Base-by-base conservation (phyloP, 177 flowering plant species). In the Vitis hybrid region DNA sequence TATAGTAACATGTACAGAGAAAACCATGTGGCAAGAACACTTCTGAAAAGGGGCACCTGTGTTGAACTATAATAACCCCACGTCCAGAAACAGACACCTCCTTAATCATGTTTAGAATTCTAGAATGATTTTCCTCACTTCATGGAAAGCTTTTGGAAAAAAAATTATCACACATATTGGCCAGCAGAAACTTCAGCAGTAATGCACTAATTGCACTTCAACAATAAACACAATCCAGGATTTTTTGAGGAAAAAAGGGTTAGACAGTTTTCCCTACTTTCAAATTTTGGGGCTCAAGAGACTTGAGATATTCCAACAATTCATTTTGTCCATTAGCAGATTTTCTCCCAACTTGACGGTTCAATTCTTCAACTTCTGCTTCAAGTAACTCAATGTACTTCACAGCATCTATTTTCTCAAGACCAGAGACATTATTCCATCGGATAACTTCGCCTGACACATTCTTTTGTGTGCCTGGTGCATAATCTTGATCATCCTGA, bases 381-480 rank as follows among this genome's bases (percentile, higher is more conserved):
- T 95, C 99, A 67, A 93, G 95, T 66, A 91, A 78, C 80, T 95
- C 99, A 30, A 95, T 95, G 71, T 95, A 95, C 73, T 87, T 93
- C 67, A 80, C 87, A 13, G 93, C 99, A 76, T 95, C 99, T 34
- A 95, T 90, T 79, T 74, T 87, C 80, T 95, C 99, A 11, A 87
- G 84, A 70, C 99, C 99, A 70, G 98, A 90, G 61, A 93, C 83
- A 83, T 84, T 87, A 80, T 91, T 91, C 99, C 99, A 95, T 79
- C 89, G 79, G 66, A 93, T 91, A 64, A 95, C 97, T 83, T 95
- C 99, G 59, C 99, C 98, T 3, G 89, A 78, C 54, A 93, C 97
- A 62, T 91, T 93, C 85, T 93, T 95, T 80, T 95, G 99, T 23
- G 98, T 91, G 52, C 97, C 99, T 70, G 97, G 91, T 57, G 97